Percentiles rank a stretch among this genome's conserved stretches.
Evolutionary conservation across 371 early-diverging fungal genomes (phyloP).

Genomic region (Choanephora cucurbitarum): DNA sequence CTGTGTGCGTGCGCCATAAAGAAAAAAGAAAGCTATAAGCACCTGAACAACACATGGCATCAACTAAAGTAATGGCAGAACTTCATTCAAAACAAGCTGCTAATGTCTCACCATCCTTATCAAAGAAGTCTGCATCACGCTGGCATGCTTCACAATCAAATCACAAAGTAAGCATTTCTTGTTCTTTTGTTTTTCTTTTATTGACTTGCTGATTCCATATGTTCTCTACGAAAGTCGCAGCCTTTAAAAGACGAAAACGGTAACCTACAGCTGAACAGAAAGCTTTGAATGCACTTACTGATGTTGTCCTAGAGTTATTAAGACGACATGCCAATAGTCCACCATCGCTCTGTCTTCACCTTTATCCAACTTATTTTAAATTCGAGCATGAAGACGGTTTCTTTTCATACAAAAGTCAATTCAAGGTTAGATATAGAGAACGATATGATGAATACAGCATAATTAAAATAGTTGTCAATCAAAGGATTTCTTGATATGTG

Average conservation of each 20-base stretch:
- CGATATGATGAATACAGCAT: background rate
- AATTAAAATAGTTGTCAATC: too few species aligned
- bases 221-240: constrained; percentile 10
- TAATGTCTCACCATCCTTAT: constrained; percentile 15
- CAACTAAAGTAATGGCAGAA: constrained; percentile 47
- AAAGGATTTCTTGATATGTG: constrained; percentile 58
- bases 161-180: background rate
- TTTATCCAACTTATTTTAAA: constrained; percentile 66
- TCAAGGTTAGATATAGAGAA: constrained; percentile 51
- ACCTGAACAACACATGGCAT: constrained; percentile 26
- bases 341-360: constrained; percentile 57
- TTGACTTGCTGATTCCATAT: background rate
- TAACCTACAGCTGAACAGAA: background rate
- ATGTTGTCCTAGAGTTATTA: constrained; percentile 35
- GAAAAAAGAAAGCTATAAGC: too few species aligned
- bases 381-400: constrained; percentile 70
- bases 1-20: too few species aligned
- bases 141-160: constrained; percentile 16
- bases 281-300: background rate
- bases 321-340: constrained; percentile 46
- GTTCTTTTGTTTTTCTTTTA: background rate
- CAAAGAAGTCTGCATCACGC: constrained; percentile 4
- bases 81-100: constrained; percentile 45
- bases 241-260: constrained; percentile 23
- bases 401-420: constrained; percentile 65